Base-by-base conservation (phyloP, 305 asterid species). In the Fraxinus platypoda region DNA sequence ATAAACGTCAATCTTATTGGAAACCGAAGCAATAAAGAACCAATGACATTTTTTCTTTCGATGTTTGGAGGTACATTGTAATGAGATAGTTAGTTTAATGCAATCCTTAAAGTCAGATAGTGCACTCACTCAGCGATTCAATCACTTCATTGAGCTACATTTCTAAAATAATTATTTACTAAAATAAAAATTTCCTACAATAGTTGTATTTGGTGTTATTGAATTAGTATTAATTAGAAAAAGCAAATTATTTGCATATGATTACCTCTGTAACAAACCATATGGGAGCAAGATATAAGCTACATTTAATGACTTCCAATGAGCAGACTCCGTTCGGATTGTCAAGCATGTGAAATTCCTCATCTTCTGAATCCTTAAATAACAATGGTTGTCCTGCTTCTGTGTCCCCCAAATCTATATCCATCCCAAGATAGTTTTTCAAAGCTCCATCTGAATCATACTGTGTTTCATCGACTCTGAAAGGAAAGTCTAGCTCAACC, bases 181-280 rank as follows among this genome's bases (percentile, higher is more conserved):
- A 19, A 19, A 57, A n/a, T 28, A 57, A 57, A 19, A 8, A 57
- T 57, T 19, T 57, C 59, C 68, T 1, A 57, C n/a, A 57, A 19
- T 57, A 19, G 68, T 57, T 57, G 26, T 57, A 57, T 59, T 6
- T 59, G 28, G 70, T 59, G 26, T 7, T 59, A 59, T 19, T 59
- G 26, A 59, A 59, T 6, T 59, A 59, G 70, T n/a, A 59, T 7
- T 59, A 59, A 59, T n/a, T 21, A 11, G 8, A 28, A 11, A 64
- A 28, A 66, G 74, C 3, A 66, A 1, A 66, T 26, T 3, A 66
- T 28, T 66, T 26, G 4, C 41, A 81, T 49, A 82, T 34, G 80
- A 73, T 49, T 88, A 93, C 97, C 97, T 93, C 97, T 13, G 97
- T 91, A 11, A 84, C 57, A 81, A 93, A 93, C 95, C 97, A 93